These are phyloP conservation scores for Aureobasidium pullulans DNA, from an alignment of 2,329 filamentous ascomycete species.

Conservation along the genomic window DNA sequence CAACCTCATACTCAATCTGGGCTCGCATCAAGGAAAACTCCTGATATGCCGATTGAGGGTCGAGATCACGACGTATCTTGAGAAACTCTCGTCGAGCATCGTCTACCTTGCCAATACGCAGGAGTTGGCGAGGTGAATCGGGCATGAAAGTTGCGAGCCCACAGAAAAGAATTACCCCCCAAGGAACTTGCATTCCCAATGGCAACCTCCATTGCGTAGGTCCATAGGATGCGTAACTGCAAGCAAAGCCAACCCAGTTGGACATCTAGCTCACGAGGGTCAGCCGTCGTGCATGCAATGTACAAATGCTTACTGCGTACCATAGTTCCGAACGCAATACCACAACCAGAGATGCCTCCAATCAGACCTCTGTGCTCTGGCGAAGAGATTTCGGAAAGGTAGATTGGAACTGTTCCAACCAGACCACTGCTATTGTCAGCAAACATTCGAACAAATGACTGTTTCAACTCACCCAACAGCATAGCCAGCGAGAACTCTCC, in stretches of 20 bases:
- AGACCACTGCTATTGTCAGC: slow-evolving; percentile 26
- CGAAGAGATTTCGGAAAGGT: slow-evolving; percentile 48
- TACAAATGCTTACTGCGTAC: background rate
- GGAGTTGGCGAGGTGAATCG: slow-evolving; percentile 47
- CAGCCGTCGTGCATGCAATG: too few relatives aligned
- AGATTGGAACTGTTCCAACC: slow-evolving; percentile 48
- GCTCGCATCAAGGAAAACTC: slow-evolving; percentile 49
- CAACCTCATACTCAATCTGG: slow-evolving; percentile 47
- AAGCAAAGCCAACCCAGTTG: slow-evolving; percentile 52
- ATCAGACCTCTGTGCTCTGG: slow-evolving; percentile 42
- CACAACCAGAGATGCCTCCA: slow-evolving; percentile 43
- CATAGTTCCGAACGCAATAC: slow-evolving; percentile 51
- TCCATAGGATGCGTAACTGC: slow-evolving; percentile 47
- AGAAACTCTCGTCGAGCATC: slow-evolving; percentile 42
- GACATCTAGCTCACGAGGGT: slow-evolving; percentile 25
- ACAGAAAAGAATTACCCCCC: slow-evolving; percentile 48
- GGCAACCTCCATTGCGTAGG: slow-evolving; percentile 49
- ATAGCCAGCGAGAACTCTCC: slow-evolving; percentile 23
- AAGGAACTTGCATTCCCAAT: slow-evolving; percentile 49
- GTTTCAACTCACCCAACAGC: slow-evolving; percentile 20
- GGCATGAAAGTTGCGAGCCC: slow-evolving; percentile 51
- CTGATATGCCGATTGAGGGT: slow-evolving; percentile 37
- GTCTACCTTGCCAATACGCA: slow-evolving; percentile 44
- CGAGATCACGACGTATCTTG: slow-evolving; percentile 41
- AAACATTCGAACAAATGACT: background rate